Conservation (phyloP, 148 eudicot species). For the Euryodendron excelsum region DNA sequence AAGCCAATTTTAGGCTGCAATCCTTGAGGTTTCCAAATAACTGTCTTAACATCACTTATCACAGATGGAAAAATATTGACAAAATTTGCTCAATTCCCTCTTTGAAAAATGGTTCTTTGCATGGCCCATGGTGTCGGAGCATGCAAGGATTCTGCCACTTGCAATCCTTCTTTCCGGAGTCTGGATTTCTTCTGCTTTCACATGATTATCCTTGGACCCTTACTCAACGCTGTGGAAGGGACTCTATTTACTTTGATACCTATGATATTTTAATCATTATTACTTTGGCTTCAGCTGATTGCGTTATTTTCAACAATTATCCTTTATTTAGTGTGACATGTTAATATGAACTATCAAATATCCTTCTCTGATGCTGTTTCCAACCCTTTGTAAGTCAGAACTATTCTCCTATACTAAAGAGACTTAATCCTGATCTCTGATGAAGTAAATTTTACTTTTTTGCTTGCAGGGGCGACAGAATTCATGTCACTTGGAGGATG, state of each 20-base stretch:
- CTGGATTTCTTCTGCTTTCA: background rate
- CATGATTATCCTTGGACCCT: too few species aligned
- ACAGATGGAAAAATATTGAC: too few species aligned
- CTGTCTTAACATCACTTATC: too few species aligned
- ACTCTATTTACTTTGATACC: background rate
- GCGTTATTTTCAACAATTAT: background rate
- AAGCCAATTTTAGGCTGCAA: too few species aligned
- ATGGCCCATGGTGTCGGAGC: background rate
- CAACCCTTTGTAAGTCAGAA: background rate
- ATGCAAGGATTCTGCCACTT: background rate
- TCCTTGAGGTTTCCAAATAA: too few species aligned
- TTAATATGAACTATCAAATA: background rate
- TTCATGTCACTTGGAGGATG: slow-evolving; percentile 49
- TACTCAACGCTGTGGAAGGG: too few species aligned
- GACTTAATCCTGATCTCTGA: background rate
- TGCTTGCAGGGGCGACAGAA: slow-evolving; percentile 70
- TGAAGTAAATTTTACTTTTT: slow-evolving; percentile 1
- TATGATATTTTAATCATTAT: background rate
- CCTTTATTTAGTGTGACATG: background rate
- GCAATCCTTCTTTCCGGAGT: background rate
- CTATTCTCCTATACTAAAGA: background rate
- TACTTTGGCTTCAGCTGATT: background rate
- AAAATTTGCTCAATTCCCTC: background rate
- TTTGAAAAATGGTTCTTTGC: background rate
- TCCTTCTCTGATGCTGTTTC: background rate